phyloP scores from a whole-genome alignment of 2,329 filamentous ascomycete genomes.

The Colletotrichum noveboracense region DNA sequence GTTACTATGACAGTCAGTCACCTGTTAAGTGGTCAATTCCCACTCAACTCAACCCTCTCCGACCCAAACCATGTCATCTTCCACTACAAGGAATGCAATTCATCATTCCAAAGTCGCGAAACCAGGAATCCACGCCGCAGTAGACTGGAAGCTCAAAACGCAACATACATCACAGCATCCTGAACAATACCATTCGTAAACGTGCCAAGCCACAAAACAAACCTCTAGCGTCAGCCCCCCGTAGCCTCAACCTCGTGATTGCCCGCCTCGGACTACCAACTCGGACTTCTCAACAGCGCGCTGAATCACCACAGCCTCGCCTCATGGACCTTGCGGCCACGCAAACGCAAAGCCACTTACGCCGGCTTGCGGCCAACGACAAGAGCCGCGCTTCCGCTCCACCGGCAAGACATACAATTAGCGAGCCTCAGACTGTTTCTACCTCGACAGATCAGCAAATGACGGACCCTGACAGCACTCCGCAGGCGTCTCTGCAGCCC shows the following conservation, averaged over 20 bases:
- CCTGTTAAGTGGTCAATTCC: not conserved
- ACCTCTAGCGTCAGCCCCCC: not conserved
- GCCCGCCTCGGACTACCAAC: slow-evolving; percentile 11
- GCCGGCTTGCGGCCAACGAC: not conserved
- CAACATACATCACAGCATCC: not conserved
- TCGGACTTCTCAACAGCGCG: not conserved
- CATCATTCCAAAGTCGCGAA: not conserved
- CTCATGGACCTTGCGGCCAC: not conserved
- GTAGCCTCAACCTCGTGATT: not conserved
- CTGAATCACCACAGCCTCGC: not conserved
- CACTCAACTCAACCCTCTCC: not conserved
- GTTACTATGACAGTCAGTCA: not conserved
- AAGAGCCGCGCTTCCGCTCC: not conserved
- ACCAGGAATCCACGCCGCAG: not conserved
- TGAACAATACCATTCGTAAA: not conserved
- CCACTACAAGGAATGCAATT: not conserved
- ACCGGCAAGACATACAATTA: not conserved
- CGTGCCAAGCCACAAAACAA: not conserved
- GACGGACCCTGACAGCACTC: not conserved
- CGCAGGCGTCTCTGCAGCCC: not conserved
- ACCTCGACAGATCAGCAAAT: not conserved
- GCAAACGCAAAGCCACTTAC: not conserved
- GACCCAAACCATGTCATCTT: not conserved
- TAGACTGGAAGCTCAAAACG: not conserved
- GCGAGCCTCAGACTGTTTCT: not conserved